Evolutionary conservation across 441 rosid species (phyloP).

Genomic region (Adansonia grandidieri): DNA sequence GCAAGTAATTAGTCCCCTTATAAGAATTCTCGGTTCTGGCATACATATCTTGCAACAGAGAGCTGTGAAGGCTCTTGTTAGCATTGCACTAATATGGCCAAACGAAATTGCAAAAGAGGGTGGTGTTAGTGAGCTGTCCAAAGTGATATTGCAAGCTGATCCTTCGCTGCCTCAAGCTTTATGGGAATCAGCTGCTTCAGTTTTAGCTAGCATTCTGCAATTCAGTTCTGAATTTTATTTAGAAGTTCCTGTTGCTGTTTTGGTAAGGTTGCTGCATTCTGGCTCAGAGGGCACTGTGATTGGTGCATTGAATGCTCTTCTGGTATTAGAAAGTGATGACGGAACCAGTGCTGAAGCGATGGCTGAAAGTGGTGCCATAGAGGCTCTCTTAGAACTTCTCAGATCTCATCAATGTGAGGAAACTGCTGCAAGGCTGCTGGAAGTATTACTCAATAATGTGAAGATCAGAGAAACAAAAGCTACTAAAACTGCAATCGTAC

Average conservation of each 20-base stretch:
- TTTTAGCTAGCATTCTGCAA: conserved; percentile 85
- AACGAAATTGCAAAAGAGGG: conserved; percentile 98
- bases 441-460: conserved; percentile 93
- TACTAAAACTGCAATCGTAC: conserved; percentile 88
- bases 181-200: conserved; percentile 99
- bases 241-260: conserved; percentile 97
- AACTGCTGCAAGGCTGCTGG: conserved; percentile 93
- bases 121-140: conserved; percentile 92
- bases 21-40: conserved; percentile 89
- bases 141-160: conserved; percentile 94
- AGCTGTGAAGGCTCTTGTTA: conserved; percentile 97
- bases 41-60: conserved; percentile 95
- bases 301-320: conserved; percentile 95
- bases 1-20: conserved; percentile 85
- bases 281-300: conserved; percentile 81
- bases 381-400: conserved; percentile 96
- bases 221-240: conserved; percentile 96
- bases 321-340: conserved; percentile 97
- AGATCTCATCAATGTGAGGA: conserved; percentile 98
- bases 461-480: conserved; percentile 97
- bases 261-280: conserved; percentile 90
- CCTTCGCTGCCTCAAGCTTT: conserved; percentile 86
- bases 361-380: conserved; percentile 99
- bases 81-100: conserved; percentile 92
- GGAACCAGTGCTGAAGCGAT: conserved; percentile 98